phyloP scores from a whole-genome alignment of 2,329 filamentous ascomycete species.

The Pseudocercospora fuligena region DNA sequence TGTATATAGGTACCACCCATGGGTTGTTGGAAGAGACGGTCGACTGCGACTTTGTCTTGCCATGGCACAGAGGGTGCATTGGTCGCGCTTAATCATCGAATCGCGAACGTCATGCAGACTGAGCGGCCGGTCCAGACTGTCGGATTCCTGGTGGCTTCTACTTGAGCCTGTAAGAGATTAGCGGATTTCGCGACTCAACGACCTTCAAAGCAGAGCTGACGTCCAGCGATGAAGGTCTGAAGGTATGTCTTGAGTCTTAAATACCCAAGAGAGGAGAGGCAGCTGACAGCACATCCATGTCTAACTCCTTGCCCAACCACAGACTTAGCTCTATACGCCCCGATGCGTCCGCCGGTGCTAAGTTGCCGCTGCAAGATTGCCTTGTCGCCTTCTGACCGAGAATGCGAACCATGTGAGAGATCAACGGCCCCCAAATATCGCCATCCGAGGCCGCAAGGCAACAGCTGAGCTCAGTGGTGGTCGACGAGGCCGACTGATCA shows the following conservation, averaged over 20 bases:
- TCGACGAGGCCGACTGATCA: background rate
- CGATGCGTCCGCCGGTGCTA: background rate
- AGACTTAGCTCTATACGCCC: constrained; percentile 3
- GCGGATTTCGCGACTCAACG: constrained; percentile 7
- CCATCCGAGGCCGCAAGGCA: background rate
- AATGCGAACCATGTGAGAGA: background rate
- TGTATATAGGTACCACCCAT: background rate
- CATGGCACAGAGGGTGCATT: background rate
- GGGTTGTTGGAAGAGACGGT: background rate
- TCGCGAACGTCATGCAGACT: background rate
- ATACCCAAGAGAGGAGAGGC: background rate
- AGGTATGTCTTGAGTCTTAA: constrained; percentile 1
- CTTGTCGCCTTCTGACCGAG: background rate
- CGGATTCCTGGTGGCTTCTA: constrained; percentile 7
- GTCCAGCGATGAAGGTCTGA: background rate
- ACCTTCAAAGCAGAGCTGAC: constrained; percentile 1
- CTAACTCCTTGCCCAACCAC: background rate
- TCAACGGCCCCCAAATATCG: background rate
- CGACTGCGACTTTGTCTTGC: background rate
- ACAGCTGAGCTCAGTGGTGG: background rate
- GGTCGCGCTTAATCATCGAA: background rate
- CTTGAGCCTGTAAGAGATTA: constrained; percentile 6
- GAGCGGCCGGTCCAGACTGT: constrained; percentile 7
- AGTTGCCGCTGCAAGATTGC: background rate
- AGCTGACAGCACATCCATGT: constrained; percentile 1